phyloP scores from a whole-genome alignment of 371 early-diverging fungal genomes.

The Dentiscutata heterogama region DNA sequence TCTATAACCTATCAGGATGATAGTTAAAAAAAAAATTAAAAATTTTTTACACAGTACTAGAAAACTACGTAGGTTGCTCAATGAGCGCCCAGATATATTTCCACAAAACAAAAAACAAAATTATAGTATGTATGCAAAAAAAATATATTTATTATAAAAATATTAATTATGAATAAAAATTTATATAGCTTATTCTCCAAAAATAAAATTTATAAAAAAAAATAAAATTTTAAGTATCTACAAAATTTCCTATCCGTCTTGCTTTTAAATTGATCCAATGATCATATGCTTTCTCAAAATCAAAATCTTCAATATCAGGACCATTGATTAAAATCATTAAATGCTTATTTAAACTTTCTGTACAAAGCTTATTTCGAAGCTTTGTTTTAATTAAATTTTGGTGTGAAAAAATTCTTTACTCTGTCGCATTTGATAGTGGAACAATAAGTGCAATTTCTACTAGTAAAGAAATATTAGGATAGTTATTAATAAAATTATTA shows the following conservation, averaged over 20 bases:
- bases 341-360: neutral
- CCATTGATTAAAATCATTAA: neutral
- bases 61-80: too few relatives aligned
- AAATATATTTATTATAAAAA: too few relatives aligned
- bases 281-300: slow-evolving; percentile 2
- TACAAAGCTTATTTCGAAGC: neutral
- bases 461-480: neutral
- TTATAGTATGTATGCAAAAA: too few relatives aligned
- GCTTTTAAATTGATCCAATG: neutral
- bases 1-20: too few relatives aligned
- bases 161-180: too few relatives aligned
- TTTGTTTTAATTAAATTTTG: slow-evolving; percentile 8
- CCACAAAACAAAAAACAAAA: too few relatives aligned
- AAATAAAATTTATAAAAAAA: too few relatives aligned
- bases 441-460: neutral
- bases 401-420: neutral
- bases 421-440: neutral
- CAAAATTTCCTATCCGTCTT: neutral
- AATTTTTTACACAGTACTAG: too few relatives aligned
- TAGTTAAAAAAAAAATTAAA: too few relatives aligned
- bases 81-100: too few relatives aligned
- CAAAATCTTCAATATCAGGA: neutral
- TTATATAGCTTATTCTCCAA: too few relatives aligned
- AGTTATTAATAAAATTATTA: slow-evolving; percentile 13
- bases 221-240: too few relatives aligned